These are phyloP conservation scores for Coffea humblotiana DNA, from an alignment of 305 asterid species.

Conservation along the genomic window DNA sequence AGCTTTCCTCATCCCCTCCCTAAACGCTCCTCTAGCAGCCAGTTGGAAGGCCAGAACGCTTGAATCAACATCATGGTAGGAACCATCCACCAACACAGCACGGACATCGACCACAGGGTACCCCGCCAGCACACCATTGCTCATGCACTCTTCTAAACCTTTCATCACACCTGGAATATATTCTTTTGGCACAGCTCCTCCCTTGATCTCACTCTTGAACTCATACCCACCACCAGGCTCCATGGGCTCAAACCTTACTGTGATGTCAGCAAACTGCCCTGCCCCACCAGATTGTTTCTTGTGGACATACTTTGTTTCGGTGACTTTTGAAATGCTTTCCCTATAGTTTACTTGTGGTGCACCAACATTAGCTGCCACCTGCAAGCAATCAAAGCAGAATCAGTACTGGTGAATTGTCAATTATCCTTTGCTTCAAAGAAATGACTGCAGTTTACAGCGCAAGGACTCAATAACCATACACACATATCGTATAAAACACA, in stretches of 20 bases:
- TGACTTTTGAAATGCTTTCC: constrained; percentile 77
- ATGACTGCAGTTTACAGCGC: not conserved
- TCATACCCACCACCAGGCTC: constrained; percentile 90
- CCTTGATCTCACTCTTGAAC: constrained; percentile 96
- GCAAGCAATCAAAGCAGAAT: constrained; percentile 1
- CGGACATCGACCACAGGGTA: constrained; percentile 94
- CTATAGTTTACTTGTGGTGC: constrained; percentile 99
- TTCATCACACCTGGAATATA: constrained; percentile 96
- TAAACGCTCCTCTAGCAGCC: constrained; percentile 94
- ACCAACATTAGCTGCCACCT: constrained; percentile 99
- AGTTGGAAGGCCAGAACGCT: constrained; percentile 96
- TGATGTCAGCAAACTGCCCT: constrained; percentile 92
- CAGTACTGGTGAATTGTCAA: not conserved
- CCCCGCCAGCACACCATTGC: constrained; percentile 92
- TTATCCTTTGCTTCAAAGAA: constrained; percentile 1
- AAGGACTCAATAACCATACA: not conserved
- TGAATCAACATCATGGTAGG: constrained; percentile 95
- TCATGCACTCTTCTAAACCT: constrained; percentile 95
- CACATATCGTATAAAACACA: not conserved
- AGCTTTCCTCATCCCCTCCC: constrained; percentile 94
- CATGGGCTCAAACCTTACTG: constrained; percentile 82
- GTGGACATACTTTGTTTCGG: constrained; percentile 83
- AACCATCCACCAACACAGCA: constrained; percentile 88
- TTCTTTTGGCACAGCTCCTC: constrained; percentile 95
- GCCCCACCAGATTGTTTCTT: constrained; percentile 98